A percentile compares a stretch with the other conserved stretches of the same genome.
These are phyloP conservation scores for Elsinoe ampelina DNA, from an alignment of 2,329 filamentous ascomycete species.

Conservation along the genomic window DNA sequence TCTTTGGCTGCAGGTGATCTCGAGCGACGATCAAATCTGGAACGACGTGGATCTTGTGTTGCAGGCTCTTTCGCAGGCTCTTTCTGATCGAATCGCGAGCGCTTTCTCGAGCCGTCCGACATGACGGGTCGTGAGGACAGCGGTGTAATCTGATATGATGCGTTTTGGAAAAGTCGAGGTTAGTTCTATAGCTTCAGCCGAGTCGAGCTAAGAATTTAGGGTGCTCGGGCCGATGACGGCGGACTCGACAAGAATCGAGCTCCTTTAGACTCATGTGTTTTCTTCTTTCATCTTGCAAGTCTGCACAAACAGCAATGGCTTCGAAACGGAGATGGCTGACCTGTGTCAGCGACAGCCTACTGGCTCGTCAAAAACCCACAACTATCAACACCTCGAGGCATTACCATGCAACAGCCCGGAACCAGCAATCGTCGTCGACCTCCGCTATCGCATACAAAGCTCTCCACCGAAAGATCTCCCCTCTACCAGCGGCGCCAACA, in stretches of 20 bases:
- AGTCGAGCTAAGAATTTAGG: slow-evolving; percentile 3
- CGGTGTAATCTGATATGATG: slow-evolving; percentile 13
- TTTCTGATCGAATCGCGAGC: slow-evolving; percentile 89
- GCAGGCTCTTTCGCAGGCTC: slow-evolving; percentile 53
- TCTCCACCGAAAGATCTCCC: slow-evolving; percentile 78
- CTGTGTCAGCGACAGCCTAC: slow-evolving; percentile 12
- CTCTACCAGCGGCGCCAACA: slow-evolving; percentile 66
- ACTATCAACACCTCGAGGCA: slow-evolving; percentile 9
- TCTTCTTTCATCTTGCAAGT: slow-evolving; percentile 1
- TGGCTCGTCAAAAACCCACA: slow-evolving; percentile 13
- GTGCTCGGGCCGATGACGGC: slow-evolving; percentile 7
- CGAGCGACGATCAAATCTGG: slow-evolving; percentile 82
- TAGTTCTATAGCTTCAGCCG: background rate
- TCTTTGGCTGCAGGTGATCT: slow-evolving; percentile 62
- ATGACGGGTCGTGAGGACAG: slow-evolving; percentile 36
- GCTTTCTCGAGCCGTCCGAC: slow-evolving; percentile 76
- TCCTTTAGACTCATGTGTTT: slow-evolving; percentile 7
- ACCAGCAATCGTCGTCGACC: slow-evolving; percentile 57
- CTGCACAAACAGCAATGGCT: slow-evolving; percentile 23
- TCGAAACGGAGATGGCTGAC: slow-evolving; percentile 24
- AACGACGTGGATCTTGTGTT: slow-evolving; percentile 56
- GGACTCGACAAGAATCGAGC: background rate
- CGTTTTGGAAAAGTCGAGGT: background rate
- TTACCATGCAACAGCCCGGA: slow-evolving; percentile 22
- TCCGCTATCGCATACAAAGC: slow-evolving; percentile 96